Conservation (phyloP, 2,329 filamentous ascomycete species). For the Phialophora tarda region DNA sequence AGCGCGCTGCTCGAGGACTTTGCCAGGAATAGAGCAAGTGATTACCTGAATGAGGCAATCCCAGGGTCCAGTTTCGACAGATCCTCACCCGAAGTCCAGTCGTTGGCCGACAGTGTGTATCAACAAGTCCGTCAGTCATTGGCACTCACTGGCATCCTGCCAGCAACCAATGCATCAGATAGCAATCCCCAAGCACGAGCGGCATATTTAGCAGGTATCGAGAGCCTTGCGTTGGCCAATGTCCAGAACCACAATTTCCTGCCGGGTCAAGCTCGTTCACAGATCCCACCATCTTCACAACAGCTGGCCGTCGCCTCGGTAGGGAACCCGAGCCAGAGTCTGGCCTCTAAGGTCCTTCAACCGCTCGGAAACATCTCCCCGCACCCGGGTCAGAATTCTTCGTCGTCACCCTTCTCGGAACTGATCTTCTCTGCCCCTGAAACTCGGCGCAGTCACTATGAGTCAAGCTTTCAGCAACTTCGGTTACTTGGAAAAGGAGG, state of each 20-base stretch:
- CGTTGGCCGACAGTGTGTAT: conserved; percentile 51
- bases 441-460: conserved; percentile 51
- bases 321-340: conserved; percentile 17
- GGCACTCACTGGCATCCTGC: conserved; percentile 49
- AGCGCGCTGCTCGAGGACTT: conserved; percentile 54
- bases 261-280: conserved; percentile 3
- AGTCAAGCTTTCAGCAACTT: conserved; percentile 59
- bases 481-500: conserved; percentile 67
- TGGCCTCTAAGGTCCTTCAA: conserved; percentile 24
- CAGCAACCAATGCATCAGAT: conserved; percentile 47
- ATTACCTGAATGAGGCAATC: conserved; percentile 50
- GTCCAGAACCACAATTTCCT: conserved; percentile 44
- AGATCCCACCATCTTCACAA: conserved; percentile 26
- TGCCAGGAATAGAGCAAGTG: conserved; percentile 51
- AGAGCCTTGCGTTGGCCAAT: conserved; percentile 47
- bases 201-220: conserved; percentile 51
- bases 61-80: conserved; percentile 47
- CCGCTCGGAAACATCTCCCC: conserved; percentile 35
- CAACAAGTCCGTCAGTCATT: conserved; percentile 51
- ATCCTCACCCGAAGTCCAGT: conserved; percentile 50
- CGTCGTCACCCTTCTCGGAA: conserved; percentile 34
- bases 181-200: conserved; percentile 27
- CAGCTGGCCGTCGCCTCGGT: conserved; percentile 16
- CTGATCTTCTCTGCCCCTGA: conserved; percentile 36
- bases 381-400: conserved; percentile 13